These are phyloP conservation scores for Apiosordaria backusii DNA, from an alignment of 495 filamentous ascomycete genomes.

Conservation along the genomic window DNA sequence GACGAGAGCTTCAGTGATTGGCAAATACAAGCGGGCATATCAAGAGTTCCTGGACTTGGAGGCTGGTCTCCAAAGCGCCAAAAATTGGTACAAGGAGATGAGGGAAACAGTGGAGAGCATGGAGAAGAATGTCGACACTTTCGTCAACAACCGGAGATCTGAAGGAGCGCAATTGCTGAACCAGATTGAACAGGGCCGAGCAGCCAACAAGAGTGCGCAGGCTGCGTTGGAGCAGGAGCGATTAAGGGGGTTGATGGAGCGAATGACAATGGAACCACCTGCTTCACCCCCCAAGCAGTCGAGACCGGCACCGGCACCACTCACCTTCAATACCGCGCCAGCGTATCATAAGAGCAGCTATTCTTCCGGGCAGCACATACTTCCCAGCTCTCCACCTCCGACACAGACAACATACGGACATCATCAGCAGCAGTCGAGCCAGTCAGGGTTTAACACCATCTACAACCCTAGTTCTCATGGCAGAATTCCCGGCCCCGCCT, in stretches of 20 bases:
- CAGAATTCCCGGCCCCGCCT: slow-evolving; percentile 47
- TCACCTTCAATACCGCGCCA: slow-evolving; percentile 36
- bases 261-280: slow-evolving; percentile 73
- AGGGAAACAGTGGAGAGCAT: slow-evolving; percentile 89
- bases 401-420: slow-evolving; percentile 43
- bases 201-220: slow-evolving; percentile 63
- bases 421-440: slow-evolving; percentile 24
- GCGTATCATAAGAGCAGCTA: slow-evolving; percentile 47
- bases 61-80: slow-evolving; percentile 77
- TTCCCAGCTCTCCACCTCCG: slow-evolving; percentile 50
- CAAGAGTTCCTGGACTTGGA: slow-evolving; percentile 91
- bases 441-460: slow-evolving; percentile 18
- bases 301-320: slow-evolving; percentile 46
- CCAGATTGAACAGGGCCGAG: slow-evolving; percentile 79
- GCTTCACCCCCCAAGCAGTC: slow-evolving; percentile 44
- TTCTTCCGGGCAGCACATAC: not conserved
- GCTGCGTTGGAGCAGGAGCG: slow-evolving; percentile 84
- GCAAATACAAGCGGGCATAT: slow-evolving; percentile 85
- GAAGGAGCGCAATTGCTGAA: slow-evolving; percentile 86
- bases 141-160: slow-evolving; percentile 88
- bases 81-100: slow-evolving; percentile 94
- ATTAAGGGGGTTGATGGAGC: slow-evolving; percentile 86
- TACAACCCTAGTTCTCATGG: slow-evolving; percentile 50
- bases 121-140: slow-evolving; percentile 94
- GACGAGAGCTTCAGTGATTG: slow-evolving; percentile 75